A percentile compares a stretch with the other conserved stretches of the same genome.
Evolutionary conservation across 2,329 filamentous ascomycete species (phyloP).

Genomic region (Curvularia verruculosa): DNA sequence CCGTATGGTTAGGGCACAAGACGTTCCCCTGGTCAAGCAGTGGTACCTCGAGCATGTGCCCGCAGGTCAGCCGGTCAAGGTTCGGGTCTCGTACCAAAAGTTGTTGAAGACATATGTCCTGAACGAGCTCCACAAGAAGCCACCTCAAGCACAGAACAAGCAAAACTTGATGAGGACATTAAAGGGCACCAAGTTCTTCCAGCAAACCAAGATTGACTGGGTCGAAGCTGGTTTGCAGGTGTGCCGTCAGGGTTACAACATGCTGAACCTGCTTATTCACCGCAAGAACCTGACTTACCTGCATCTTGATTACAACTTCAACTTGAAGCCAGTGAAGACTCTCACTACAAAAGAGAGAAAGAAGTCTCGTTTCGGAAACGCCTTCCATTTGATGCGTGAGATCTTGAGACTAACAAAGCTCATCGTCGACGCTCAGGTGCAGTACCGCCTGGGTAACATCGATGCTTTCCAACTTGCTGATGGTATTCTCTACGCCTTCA

Average conservation of each 20-base stretch:
- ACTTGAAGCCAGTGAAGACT: constrained; percentile 98
- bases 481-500: constrained; percentile 98
- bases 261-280: constrained; percentile 96
- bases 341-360: constrained; percentile 98
- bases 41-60: constrained; percentile 98
- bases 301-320: constrained; percentile 99
- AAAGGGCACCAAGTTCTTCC: constrained; percentile 98
- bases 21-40: constrained; percentile 95
- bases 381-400: constrained; percentile 98
- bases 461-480: constrained; percentile 98
- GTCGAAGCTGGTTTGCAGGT: constrained; percentile 98
- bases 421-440: constrained; percentile 97
- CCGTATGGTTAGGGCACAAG: constrained; percentile 94
- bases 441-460: constrained; percentile 96
- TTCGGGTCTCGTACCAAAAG: constrained; percentile 98
- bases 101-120: constrained; percentile 93
- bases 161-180: constrained; percentile 88
- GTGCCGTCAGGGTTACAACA: constrained; percentile 97
- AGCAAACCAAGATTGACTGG: constrained; percentile 99
- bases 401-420: constrained; percentile 94
- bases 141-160: constrained; percentile 92
- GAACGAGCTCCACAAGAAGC: constrained; percentile 95
- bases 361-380: constrained; percentile 98
- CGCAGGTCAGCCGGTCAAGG: constrained; percentile 89
- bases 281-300: constrained; percentile 98